Evolutionary conservation across 108 stramenopile species (phyloP).

Genomic region (Seminavis robusta): DNA sequence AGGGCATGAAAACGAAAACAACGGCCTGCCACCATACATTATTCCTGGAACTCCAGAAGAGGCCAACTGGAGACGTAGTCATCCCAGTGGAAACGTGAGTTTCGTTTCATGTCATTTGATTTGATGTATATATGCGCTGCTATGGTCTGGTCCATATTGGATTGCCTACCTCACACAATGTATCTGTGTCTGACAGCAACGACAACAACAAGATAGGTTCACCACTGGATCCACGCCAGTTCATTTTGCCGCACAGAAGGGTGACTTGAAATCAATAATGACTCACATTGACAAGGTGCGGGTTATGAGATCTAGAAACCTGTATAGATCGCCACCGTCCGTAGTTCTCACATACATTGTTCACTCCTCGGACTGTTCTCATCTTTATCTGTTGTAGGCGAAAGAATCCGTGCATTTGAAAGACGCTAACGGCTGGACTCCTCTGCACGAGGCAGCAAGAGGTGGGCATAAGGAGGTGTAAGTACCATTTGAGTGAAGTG

Average conservation of each 20-base stretch:
- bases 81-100: constrained; percentile 39
- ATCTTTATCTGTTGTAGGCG: too few species aligned
- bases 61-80: constrained; percentile 44
- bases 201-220: constrained; percentile 21
- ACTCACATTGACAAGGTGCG: constrained; percentile 42
- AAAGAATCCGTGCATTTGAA: constrained; percentile 54
- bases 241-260: constrained; percentile 63
- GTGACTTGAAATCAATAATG: constrained; percentile 41
- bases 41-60: constrained; percentile 60
- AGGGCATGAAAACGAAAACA: constrained; percentile 59
- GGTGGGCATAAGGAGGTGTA: constrained; percentile 72
- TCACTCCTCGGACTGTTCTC: too few species aligned
- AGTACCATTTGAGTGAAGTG: too few species aligned
- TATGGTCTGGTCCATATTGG: too few species aligned
- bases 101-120: too few species aligned
- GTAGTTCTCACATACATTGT: too few species aligned
- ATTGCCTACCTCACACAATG: too few species aligned
- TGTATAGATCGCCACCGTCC: too few species aligned
- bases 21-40: constrained; percentile 74
- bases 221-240: constrained; percentile 63
- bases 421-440: constrained; percentile 86
- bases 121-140: too few species aligned
- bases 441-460: constrained; percentile 74
- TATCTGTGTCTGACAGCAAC: too few species aligned
- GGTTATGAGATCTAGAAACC: too few species aligned